phyloP scores from a whole-genome alignment of 2,329 filamentous ascomycete genomes.

The Apiospora rasikravindrae region DNA sequence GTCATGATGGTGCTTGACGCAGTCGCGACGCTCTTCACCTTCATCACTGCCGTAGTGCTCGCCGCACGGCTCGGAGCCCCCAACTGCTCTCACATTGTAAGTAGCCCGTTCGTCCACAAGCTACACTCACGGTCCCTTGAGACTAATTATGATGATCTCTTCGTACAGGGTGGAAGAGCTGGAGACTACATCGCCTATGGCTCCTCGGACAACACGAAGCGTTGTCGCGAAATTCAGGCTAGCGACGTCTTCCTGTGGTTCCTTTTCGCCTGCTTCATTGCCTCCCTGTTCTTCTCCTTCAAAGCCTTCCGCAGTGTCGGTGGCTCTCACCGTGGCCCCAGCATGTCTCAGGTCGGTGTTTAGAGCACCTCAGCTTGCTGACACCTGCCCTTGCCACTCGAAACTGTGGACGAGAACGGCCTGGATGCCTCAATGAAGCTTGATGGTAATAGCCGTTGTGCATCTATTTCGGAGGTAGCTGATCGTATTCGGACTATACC shows the following conservation, averaged over 20 bases:
- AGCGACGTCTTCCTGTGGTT: conserved; percentile 81
- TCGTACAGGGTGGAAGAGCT: conserved; percentile 44
- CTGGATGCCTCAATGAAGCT: neutral
- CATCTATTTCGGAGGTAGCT: neutral
- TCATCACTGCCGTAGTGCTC: conserved; percentile 73
- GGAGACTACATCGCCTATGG: conserved; percentile 67
- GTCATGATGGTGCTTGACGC: conserved; percentile 33
- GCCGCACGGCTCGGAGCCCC: conserved; percentile 71
- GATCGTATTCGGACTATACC: neutral
- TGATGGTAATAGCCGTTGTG: neutral
- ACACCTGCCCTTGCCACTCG: neutral
- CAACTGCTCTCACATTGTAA: conserved; percentile 57
- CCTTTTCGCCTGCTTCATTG: conserved; percentile 67
- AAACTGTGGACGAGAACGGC: neutral
- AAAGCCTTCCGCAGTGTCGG: conserved; percentile 56
- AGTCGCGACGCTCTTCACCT: conserved; percentile 68
- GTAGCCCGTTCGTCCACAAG: conserved; percentile 2
- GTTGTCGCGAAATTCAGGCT: conserved; percentile 78
- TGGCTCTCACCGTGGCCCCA: conserved; percentile 51
- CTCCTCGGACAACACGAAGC: conserved; percentile 61
- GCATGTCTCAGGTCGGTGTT: conserved; percentile 58
- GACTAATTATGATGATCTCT: conserved; percentile 18
- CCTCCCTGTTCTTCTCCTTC: conserved; percentile 60
- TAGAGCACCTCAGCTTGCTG: neutral
- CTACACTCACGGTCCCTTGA: neutral